A percentile compares a stretch with the other conserved stretches of the same genome.
Evolutionary conservation across 116 monocot genomes (phyloP).

Genomic region (Zostera marina): DNA sequence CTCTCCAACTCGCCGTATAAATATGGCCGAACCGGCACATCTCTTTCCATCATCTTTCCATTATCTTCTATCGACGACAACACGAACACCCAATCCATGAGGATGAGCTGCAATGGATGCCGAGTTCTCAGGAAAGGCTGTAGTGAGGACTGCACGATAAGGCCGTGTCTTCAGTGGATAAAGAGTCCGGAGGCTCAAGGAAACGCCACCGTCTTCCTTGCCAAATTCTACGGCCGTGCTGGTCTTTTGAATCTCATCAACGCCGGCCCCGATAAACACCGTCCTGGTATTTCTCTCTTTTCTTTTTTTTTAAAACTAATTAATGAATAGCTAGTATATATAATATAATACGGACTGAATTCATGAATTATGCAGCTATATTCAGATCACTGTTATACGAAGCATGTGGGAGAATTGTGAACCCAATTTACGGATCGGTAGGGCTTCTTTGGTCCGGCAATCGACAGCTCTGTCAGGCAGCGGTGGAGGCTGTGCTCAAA

Average conservation of each 20-base stretch:
- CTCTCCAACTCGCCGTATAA: too few species aligned
- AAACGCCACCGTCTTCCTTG: conserved; percentile 72
- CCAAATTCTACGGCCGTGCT: conserved; percentile 80
- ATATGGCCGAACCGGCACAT: too few species aligned
- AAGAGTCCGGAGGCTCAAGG: conserved; percentile 55
- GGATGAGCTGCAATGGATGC: conserved; percentile 82
- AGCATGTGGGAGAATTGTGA: conserved; percentile 65
- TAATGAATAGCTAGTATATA: too few species aligned
- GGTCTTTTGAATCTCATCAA: conserved; percentile 66
- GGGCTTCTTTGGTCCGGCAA: conserved; percentile 57
- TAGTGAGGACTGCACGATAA: conserved; percentile 52
- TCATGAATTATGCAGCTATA: conserved; percentile 33
- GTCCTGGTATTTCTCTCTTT: conserved; percentile 23
- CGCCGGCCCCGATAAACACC: conserved; percentile 44
- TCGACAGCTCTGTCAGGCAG: conserved; percentile 59
- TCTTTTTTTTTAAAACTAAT: too few species aligned
- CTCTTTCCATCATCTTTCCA: too few species aligned
- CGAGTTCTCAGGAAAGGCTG: conserved; percentile 69
- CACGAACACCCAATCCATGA: conserved; percentile 13
- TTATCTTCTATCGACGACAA: too few species aligned
- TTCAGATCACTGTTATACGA: conserved; percentile 70
- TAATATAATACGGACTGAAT: too few species aligned
- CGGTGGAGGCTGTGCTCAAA: conserved; percentile 56
- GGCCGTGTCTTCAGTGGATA: conserved; percentile 69
- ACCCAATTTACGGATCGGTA: conserved; percentile 68